A percentile compares a stretch with the other conserved stretches of the same genome.
phyloP scores from a whole-genome alignment of 495 filamentous ascomycete species.

The Tuber umbilicatum region DNA sequence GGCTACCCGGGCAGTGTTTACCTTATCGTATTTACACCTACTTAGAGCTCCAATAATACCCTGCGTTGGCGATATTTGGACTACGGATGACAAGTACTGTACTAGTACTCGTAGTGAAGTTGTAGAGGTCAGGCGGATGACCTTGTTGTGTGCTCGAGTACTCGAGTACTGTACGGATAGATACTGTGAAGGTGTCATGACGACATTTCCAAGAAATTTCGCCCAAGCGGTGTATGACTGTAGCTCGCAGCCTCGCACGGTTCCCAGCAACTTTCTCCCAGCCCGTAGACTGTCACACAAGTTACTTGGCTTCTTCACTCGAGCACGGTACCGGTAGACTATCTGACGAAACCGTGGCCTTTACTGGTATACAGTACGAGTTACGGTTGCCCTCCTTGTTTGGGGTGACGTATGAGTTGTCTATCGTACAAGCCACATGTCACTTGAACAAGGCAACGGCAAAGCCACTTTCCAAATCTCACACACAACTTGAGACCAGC shows the following conservation, averaged over 20 bases:
- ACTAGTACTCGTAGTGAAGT: too few relatives aligned
- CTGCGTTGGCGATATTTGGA: not conserved
- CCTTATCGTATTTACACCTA: not conserved
- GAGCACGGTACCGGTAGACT: not conserved
- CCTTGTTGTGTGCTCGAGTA: too few relatives aligned
- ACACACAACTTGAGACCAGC: not conserved
- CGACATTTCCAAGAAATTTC: not conserved
- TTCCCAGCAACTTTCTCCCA: too few relatives aligned
- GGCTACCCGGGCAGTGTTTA: not conserved
- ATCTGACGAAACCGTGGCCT: not conserved
- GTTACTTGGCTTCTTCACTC: not conserved
- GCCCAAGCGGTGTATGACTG: not conserved
- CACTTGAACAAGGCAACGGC: slow-evolving; percentile 8
- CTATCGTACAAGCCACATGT: too few relatives aligned
- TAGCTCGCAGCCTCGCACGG: too few relatives aligned
- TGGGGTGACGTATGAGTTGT: slow-evolving; percentile 18
- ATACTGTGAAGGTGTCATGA: not conserved
- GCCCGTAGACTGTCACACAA: too few relatives aligned
- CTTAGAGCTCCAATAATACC: not conserved
- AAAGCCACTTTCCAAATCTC: not conserved
- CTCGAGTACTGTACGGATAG: too few relatives aligned
- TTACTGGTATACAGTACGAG: not conserved
- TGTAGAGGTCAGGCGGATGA: not conserved
- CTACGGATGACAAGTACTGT: too few relatives aligned
- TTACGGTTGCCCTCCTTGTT: too few relatives aligned